Conservation (phyloP, 148 eudicot genomes). For the Vaccinium macrocarpon region DNA sequence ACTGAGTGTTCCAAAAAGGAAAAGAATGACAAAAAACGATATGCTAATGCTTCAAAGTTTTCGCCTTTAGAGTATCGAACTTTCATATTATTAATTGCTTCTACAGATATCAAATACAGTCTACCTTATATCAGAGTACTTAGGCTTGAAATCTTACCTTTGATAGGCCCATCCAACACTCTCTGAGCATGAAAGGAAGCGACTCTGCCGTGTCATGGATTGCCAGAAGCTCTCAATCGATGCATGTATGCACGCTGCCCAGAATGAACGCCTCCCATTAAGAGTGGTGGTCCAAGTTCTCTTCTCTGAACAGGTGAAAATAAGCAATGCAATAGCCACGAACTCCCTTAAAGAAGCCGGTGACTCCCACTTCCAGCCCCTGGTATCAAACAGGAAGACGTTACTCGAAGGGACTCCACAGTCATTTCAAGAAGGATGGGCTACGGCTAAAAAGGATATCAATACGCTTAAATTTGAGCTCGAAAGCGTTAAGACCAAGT, state of each 20-base stretch:
- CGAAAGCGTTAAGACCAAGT: slow-evolving; percentile 76
- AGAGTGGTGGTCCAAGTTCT: slow-evolving; percentile 93
- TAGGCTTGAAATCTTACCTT: background rate
- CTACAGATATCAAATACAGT: background rate
- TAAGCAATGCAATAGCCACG: slow-evolving; percentile 83
- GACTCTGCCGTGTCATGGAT: slow-evolving; percentile 93
- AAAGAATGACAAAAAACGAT: too few species aligned
- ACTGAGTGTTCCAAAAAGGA: too few species aligned
- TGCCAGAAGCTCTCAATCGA: slow-evolving; percentile 96
- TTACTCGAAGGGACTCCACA: slow-evolving; percentile 91
- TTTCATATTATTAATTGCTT: background rate
- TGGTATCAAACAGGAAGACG: slow-evolving; percentile 63
- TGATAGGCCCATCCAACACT: slow-evolving; percentile 91
- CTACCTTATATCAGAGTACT: background rate
- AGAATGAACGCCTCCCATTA: slow-evolving; percentile 88
- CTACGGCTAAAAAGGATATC: slow-evolving; percentile 85
- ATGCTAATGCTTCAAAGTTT: too few species aligned
- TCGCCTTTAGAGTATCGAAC: too few species aligned
- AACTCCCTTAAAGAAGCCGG: slow-evolving; percentile 56
- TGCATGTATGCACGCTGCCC: slow-evolving; percentile 99
- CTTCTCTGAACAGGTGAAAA: slow-evolving; percentile 92
- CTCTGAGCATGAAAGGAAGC: slow-evolving; percentile 88
- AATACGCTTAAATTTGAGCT: slow-evolving; percentile 88
- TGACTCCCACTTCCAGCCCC: slow-evolving; percentile 62
- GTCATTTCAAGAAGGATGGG: slow-evolving; percentile 98